phyloP scores from a whole-genome alignment of 2,329 filamentous ascomycete species.

The Cytospora schulzeri region DNA sequence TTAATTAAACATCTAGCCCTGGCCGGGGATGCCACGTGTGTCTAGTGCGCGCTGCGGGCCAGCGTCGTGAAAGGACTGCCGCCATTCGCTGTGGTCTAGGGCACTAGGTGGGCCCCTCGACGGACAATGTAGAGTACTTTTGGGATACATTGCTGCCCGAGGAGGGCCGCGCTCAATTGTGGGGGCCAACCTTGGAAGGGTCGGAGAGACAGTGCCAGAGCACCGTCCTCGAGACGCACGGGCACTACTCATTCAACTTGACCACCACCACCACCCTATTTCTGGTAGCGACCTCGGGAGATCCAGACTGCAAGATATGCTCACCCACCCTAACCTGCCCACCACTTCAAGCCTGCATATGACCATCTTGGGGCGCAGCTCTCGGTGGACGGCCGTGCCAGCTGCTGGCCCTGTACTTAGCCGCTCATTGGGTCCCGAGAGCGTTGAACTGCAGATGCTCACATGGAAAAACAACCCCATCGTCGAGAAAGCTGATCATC shows the following conservation, averaged over 20 bases:
- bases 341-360: not conserved
- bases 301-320: not conserved
- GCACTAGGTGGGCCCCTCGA: not conserved
- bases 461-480: not conserved
- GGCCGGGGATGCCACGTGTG: constrained; percentile 23
- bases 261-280: not conserved
- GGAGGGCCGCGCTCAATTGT: not conserved
- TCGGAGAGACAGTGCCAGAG: constrained; percentile 7
- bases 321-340: not conserved
- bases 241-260: constrained; percentile 6
- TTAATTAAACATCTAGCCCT: constrained; percentile 18
- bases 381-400: constrained; percentile 2
- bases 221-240: constrained; percentile 15
- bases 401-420: not conserved
- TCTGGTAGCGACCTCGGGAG: not conserved
- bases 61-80: constrained; percentile 8
- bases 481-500: not conserved
- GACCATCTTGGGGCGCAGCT: constrained; percentile 4
- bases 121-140: not conserved
- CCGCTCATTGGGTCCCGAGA: not conserved
- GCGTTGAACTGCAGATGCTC: not conserved
- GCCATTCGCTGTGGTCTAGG: not conserved
- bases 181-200: constrained; percentile 12
- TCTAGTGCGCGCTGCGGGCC: constrained; percentile 20
- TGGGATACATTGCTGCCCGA: not conserved